A percentile compares a stretch with the other conserved stretches of the same genome.
Evolutionary conservation across 345 rosid genomes (phyloP).

Genomic region (Brassica napus): DNA sequence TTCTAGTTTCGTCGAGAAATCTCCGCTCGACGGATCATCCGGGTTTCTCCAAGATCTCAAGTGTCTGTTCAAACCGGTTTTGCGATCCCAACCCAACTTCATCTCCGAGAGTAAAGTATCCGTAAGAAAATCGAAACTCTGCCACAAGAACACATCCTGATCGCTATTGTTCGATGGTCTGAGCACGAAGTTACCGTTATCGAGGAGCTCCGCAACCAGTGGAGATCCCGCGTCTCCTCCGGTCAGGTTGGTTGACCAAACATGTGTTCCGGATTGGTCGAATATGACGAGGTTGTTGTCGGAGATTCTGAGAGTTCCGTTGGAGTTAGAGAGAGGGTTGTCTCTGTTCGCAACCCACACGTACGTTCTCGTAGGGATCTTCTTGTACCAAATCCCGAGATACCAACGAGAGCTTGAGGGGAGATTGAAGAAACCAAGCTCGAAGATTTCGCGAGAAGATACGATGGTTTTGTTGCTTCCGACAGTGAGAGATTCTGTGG

Average conservation of each 20-base stretch:
- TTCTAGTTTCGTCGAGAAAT: neutral
- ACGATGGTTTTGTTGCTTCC: neutral
- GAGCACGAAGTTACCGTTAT: neutral
- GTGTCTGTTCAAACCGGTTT: neutral
- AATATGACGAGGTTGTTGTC: neutral
- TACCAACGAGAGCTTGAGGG: neutral
- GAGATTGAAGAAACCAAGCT: neutral
- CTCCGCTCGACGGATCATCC: neutral
- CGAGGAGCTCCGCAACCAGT: neutral
- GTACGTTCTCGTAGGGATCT: neutral
- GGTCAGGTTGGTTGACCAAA: neutral
- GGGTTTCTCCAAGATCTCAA: neutral
- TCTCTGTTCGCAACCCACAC: neutral
- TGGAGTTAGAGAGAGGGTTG: neutral
- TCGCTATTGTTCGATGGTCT: neutral
- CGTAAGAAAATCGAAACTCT: neutral
- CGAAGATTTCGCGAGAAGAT: neutral
- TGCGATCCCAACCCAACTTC: neutral
- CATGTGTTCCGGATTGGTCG: neutral
- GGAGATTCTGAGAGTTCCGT: neutral
- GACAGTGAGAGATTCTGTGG: neutral
- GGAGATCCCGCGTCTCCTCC: neutral
- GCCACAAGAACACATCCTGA: neutral
- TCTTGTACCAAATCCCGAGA: neutral
- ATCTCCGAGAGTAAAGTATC: neutral